Evolutionary conservation across 192 early-diverging fungal species (phyloP).

Genomic region (Globomyces pollinis-pini): DNA sequence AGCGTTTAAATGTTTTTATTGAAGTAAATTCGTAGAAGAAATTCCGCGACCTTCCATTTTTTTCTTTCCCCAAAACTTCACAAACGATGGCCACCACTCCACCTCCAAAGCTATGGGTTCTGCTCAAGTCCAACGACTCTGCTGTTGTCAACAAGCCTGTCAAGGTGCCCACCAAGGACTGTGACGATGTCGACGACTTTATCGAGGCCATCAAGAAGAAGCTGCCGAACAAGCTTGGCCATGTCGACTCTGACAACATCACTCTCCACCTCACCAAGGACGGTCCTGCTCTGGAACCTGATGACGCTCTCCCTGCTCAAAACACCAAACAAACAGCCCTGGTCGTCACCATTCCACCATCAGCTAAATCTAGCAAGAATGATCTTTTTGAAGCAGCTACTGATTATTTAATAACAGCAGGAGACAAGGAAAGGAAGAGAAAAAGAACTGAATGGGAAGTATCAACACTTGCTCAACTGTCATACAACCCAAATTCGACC

Average conservation of each 20-base stretch:
- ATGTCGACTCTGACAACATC: constrained; percentile 6
- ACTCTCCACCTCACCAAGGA: constrained; percentile 15
- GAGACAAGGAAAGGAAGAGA: no score
- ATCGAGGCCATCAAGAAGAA: constrained; percentile 18
- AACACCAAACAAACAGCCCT: constrained; percentile 17
- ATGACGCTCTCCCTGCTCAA: constrained; percentile 11
- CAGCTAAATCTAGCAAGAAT: background rate
- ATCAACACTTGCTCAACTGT: no score
- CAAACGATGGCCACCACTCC: constrained; percentile 15
- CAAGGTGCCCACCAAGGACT: constrained; percentile 14
- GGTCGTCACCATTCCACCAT: constrained; percentile 9
- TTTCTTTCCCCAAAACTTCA: constrained; percentile 1
- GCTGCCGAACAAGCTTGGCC: constrained; percentile 11
- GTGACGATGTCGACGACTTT: constrained; percentile 11
- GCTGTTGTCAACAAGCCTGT: constrained; percentile 15
- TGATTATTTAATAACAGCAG: no score
- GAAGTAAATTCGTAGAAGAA: background rate
- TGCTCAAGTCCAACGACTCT: constrained; percentile 15
- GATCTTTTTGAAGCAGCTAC: background rate
- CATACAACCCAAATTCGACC: no score
- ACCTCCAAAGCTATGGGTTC: constrained; percentile 14
- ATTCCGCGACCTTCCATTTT: background rate
- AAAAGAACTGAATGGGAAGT: no score
- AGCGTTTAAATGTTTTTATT: background rate
- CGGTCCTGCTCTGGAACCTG: constrained; percentile 6